A percentile compares a stretch with the other conserved stretches of the same genome.
Conservation (phyloP, 805 yeast genomes). For the Nakazawaea anatomiae region DNA sequence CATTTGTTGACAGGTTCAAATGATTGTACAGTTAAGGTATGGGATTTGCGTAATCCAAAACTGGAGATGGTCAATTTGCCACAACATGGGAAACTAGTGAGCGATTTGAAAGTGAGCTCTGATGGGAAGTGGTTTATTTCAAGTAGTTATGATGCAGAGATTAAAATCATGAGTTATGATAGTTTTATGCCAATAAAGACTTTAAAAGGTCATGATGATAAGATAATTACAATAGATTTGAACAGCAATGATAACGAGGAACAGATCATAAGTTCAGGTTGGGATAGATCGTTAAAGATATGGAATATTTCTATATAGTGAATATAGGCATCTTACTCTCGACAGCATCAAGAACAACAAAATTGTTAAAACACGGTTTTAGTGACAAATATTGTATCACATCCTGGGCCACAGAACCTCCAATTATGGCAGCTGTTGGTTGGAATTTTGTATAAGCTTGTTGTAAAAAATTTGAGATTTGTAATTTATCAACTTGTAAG, state of each 20-base stretch:
- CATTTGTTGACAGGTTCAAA: slow-evolving; percentile 80
- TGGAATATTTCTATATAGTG: slow-evolving; percentile 41
- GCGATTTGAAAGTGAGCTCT: slow-evolving; percentile 52
- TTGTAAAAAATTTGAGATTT: slow-evolving; percentile 32
- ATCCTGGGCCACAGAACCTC: slow-evolving; percentile 89
- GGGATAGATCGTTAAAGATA: slow-evolving; percentile 76
- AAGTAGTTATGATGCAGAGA: slow-evolving; percentile 66
- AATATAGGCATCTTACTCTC: slow-evolving; percentile 75
- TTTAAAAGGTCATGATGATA: slow-evolving; percentile 56
- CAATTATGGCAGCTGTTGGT: slow-evolving; percentile 82
- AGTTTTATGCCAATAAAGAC: slow-evolving; percentile 57
- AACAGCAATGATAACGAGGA: slow-evolving; percentile 17
- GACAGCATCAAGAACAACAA: slow-evolving; percentile 69
- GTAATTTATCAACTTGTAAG: slow-evolving; percentile 32
- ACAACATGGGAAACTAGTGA: slow-evolving; percentile 69
- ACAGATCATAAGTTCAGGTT: slow-evolving; percentile 59
- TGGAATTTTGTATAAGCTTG: slow-evolving; percentile 64
- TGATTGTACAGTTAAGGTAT: slow-evolving; percentile 71
- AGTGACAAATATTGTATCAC: slow-evolving; percentile 71
- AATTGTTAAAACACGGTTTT: slow-evolving; percentile 74
- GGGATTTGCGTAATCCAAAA: slow-evolving; percentile 65
- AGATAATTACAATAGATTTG: slow-evolving; percentile 65
- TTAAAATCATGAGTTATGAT: slow-evolving; percentile 62
- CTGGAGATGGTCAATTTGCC: slow-evolving; percentile 43
- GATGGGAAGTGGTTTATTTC: slow-evolving; percentile 28